Percentiles rank a stretch among this genome's conserved stretches.
phyloP scores from a whole-genome alignment of 805 yeast genomes.

The Naumovozyma dairenensis region DNA sequence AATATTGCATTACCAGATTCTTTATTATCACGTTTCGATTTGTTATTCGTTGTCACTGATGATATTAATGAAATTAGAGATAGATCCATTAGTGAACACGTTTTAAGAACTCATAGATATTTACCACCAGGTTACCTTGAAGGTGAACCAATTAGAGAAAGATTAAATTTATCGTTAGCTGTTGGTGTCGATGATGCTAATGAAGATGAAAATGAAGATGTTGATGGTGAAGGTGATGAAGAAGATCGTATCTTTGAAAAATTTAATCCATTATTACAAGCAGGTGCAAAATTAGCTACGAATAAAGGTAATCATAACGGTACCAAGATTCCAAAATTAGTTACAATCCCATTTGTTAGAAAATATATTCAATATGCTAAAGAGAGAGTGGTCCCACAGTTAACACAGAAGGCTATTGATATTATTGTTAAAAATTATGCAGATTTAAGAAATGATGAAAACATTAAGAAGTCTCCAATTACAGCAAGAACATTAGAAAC shows the following conservation, averaged over 20 bases:
- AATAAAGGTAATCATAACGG: slow-evolving; percentile 29
- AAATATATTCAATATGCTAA: slow-evolving; percentile 93
- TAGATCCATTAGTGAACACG: slow-evolving; percentile 86
- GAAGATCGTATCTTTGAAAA: slow-evolving; percentile 68
- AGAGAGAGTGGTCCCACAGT: slow-evolving; percentile 70
- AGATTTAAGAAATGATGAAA: slow-evolving; percentile 72
- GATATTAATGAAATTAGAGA: slow-evolving; percentile 81
- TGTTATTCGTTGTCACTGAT: slow-evolving; percentile 90
- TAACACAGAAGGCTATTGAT: slow-evolving; percentile 68
- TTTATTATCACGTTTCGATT: slow-evolving; percentile 89
- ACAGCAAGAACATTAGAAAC: slow-evolving; percentile 98
- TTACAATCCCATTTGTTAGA: slow-evolving; percentile 77
- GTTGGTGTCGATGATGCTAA: slow-evolving; percentile 58
- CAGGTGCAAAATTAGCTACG: slow-evolving; percentile 51
- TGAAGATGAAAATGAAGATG: slow-evolving; percentile 34
- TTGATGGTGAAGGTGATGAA: slow-evolving; percentile 18
- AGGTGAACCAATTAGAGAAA: slow-evolving; percentile 89
- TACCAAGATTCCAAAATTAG: slow-evolving; percentile 35
- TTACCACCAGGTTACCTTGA: slow-evolving; percentile 80
- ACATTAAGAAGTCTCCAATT: slow-evolving; percentile 79
- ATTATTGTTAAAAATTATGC: slow-evolving; percentile 75
- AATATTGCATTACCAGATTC: slow-evolving; percentile 97
- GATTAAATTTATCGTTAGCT: slow-evolving; percentile 56
- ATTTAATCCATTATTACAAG: slow-evolving; percentile 71
- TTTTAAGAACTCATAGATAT: slow-evolving; percentile 84